Evolutionary conservation across 2,329 filamentous ascomycete species (phyloP), one percentile per base, ranked within the genome.

Genomic region (Ploettnerulaceae sp.): DNA sequence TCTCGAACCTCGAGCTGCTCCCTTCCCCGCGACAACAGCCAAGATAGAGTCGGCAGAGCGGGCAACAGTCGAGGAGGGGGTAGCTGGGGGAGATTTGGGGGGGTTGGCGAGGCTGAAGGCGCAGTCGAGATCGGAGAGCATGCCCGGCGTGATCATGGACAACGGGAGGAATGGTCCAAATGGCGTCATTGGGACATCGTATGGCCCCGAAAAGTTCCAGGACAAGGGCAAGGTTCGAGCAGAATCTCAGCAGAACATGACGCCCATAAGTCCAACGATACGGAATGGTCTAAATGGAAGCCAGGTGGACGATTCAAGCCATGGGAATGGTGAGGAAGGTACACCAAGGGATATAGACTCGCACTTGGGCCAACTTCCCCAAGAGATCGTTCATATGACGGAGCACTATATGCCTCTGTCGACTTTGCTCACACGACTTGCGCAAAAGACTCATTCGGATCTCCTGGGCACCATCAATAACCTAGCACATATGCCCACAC

Each of bases 381-480:
- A 77, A 48, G 77, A 81, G 60, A 79, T 84, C 28, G 66, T 70
- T 28, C 88, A 95, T 61, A 84, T 95, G 48, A 83, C 83, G 0
- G 72, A 82, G 47, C 83, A 81, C 25, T 94, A 89, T 64, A 75
- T 91, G 46, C 82, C 88, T 3, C 74, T 97, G 15, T 81, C 82
- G 4, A 76, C 76, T 11, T 70, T 98, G 35, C 75, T 97, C 42
- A 78, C 81, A 54, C 82, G 93, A 56, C 76, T 93, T 28, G 84
- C 87, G 25, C 89, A 96, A 66, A 81, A 84, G 60, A 89, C 86
- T 38, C 90, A 90, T 67, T 88, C 87, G 62, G 79, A 84, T 45
- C 72, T 97, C 24, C 74, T 79, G 38, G 82, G 86, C 7, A 74
- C 84, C 51, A 75, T 96, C 33, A 69, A 75, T 28, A 78, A 83